Base-by-base conservation (phyloP, 1,284 basidiomycete species). In the Melampsora larici-populina region DNA sequence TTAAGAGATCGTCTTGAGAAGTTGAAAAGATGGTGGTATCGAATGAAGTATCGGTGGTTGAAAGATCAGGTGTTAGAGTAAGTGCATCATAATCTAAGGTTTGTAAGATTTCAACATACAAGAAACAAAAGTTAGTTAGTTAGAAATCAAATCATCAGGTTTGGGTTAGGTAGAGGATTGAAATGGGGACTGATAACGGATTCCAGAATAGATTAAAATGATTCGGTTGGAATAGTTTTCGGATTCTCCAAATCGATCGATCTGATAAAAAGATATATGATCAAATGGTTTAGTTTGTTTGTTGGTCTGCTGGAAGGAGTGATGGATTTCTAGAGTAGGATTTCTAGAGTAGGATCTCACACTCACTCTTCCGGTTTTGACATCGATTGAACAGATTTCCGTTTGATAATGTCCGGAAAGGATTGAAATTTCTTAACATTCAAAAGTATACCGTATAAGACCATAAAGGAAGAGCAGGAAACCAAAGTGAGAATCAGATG, bases 361-460 rank as follows among this genome's bases (percentile, higher is more conserved):
- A 64, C 48, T 67, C 18, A 93, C 88, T n/a, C 94, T 88, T 0
- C 94, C 94, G 0, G 92, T 92, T 82, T 94, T 91, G 67, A 97
- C 92, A 82, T 97, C 94, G 75, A 97, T 87, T 73, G 91, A 93
- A 7, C 89, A 88, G 65, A 97, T 96, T 84, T 96, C 94, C 0
- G 91, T 91, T 48, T 86, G 84, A 83, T 63, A 33, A 51, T 26
- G 64, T 46, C 55, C 55, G 2, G 36, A n/a, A 62, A 63, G 29
- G 46, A 70, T 63, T 36, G 64, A 29, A 15, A 63, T 29, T 43
- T 75, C 73, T 75, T 40, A 0, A 65, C 11, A 7, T 8, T 31
- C 18, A 65, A 18, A 64, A 55, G 48, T 60, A 29, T 6, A 5
- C 15, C 15, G 43, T 46, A 46, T 17, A 46, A 8, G 43, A 17